Evolutionary conservation across 257 asterid genomes (phyloP).

Genomic region (Plectranthus barbatus): DNA sequence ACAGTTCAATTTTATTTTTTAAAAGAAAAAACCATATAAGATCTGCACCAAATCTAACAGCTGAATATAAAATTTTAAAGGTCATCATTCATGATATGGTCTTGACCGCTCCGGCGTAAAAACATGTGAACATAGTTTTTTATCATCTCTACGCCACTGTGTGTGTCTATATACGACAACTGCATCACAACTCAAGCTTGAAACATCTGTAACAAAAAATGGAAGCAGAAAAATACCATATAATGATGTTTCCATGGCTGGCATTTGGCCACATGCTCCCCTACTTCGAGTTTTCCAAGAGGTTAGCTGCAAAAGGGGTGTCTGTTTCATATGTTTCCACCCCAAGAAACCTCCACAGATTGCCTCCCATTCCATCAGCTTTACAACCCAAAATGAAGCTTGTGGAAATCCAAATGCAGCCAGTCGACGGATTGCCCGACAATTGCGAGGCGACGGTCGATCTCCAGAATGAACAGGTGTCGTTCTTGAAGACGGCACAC

Average conservation of each 20-base stretch:
- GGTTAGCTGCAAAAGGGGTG: constrained; percentile 26
- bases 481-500: constrained; percentile 26
- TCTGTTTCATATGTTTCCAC: constrained; percentile 30
- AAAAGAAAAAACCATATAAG: too few relatives aligned
- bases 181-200: not conserved
- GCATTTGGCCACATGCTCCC: constrained; percentile 52
- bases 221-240: constrained; percentile 21
- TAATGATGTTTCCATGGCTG: constrained; percentile 42
- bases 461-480: constrained; percentile 18
- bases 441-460: constrained; percentile 37
- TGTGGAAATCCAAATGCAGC: constrained; percentile 23
- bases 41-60: not conserved
- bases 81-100: too few relatives aligned
- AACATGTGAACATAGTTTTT: too few relatives aligned
- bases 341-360: constrained; percentile 33
- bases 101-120: too few relatives aligned
- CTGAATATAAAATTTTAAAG: too few relatives aligned
- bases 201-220: not conserved
- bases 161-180: constrained; percentile 10
- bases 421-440: constrained; percentile 25
- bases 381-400: constrained; percentile 10
- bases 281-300: constrained; percentile 21
- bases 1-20: too few relatives aligned
- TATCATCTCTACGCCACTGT: too few relatives aligned
- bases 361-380: constrained; percentile 25